Base-by-base conservation (phyloP, 2,329 filamentous ascomycete genomes). In the Fusarium hainanense region DNA sequence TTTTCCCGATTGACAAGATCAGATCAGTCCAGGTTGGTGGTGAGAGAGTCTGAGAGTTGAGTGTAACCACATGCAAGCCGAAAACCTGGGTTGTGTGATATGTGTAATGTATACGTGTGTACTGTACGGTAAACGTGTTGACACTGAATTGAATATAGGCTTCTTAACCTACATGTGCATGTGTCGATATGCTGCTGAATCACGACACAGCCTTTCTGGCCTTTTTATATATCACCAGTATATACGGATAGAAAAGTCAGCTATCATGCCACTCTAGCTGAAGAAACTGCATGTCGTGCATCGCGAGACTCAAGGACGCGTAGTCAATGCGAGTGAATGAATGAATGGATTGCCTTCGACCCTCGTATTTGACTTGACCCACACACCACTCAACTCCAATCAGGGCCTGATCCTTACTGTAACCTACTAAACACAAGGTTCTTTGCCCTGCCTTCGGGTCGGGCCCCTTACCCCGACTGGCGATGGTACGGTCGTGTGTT, bases 401-500 rank as follows among this genome's bases (percentile, higher is more conserved):
- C 63, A 64, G 55, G 43, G 20, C 54, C 51, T 54, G 52, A 65
- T 52, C 58, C 68, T 68, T 71, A 71, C 51, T 59, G 56, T 60
- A 44, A 55, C 68, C 61, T 69, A 65, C 58, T 69, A 70, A 68
- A 68, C 54, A 65, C 68, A 70, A 70, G 54, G 54, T 70, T 68
- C 57, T 32, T 63, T 57, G 54, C 51, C 54, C 54, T 70, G 49
- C 52, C 42, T 32, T 68, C 68, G 68, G 68, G 50, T 55, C 57
- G 48, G 51, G 44, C 68, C 68, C 66, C 68, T 70, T 71, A 54
- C 68, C 63, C 68, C 68, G 56, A 71, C 68, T 68, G 63, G 63
- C 52, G 37, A 71, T 65, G 68, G 68, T 63, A 66, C 59, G 62
- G 49, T 57, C 40, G 68, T 55, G 12, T 71, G 68, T 70, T 70